Conservation (phyloP, 225 moss, liverwort and hornwort species). For the Rhytidiadelphus loreus region DNA sequence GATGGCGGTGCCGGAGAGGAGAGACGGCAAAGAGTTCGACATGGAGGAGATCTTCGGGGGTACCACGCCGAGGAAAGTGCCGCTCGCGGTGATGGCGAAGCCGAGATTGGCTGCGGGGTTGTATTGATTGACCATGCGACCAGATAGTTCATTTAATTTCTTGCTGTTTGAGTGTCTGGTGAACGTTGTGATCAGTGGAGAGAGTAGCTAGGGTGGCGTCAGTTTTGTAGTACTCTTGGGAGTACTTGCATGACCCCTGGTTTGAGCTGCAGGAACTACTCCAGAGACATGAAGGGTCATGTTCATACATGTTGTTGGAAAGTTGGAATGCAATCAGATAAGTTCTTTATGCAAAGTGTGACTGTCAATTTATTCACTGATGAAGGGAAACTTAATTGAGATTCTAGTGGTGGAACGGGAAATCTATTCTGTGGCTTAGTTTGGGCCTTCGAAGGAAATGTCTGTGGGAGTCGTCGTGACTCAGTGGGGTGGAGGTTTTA, state of each 20-base stretch:
- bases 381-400: too few relatives aligned
- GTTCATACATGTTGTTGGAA: neutral
- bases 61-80: constrained; percentile 4
- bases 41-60: constrained; percentile 14
- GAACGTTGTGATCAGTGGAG: neutral
- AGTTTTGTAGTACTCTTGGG: neutral
- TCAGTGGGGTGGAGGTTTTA: neutral
- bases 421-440: neutral
- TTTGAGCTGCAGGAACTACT: neutral
- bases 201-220: neutral
- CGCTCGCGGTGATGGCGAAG: neutral
- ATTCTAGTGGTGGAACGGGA: neutral
- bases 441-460: neutral
- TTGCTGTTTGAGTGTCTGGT: neutral
- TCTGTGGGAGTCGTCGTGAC: neutral
- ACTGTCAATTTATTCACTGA: neutral
- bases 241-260: neutral
- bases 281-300: neutral
- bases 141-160: neutral
- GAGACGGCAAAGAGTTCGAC: neutral
- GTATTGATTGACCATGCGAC: neutral
- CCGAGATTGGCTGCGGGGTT: neutral
- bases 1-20: neutral
- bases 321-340: neutral
- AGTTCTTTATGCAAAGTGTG: neutral